Evolutionary conservation across 371 early-diverging fungal species (phyloP).

Genomic region (Apophysomyces sp.): DNA sequence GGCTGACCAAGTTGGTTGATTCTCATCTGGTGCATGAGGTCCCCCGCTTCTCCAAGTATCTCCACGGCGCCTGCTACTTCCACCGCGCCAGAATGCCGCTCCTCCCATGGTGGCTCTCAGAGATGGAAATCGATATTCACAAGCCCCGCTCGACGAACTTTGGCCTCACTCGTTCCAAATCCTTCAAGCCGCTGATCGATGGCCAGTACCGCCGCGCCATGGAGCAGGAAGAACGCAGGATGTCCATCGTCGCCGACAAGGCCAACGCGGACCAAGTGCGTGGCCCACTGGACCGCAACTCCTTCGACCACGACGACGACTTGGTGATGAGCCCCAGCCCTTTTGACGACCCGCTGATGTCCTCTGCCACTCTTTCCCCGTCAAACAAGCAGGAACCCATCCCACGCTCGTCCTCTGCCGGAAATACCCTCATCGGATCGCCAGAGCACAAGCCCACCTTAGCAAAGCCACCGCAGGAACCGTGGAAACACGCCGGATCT

Average conservation of each 20-base stretch:
- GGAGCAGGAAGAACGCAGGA: conserved; percentile 30
- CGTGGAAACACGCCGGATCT: background rate
- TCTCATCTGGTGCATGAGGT: conserved; percentile 94
- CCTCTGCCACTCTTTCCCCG: background rate
- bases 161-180: conserved; percentile 43
- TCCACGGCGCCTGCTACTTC: conserved; percentile 84
- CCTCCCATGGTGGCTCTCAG: conserved; percentile 52
- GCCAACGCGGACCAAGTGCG: background rate
- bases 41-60: conserved; percentile 98
- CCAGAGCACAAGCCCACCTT: background rate
- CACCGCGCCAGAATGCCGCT: conserved; percentile 30
- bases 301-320: background rate
- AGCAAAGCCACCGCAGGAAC: background rate
- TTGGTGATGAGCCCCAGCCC: conserved; percentile 1
- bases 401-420: background rate
- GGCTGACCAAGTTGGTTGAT: conserved; percentile 91
- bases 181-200: conserved; percentile 50
- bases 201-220: conserved; percentile 42
- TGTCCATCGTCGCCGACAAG: background rate
- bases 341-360: background rate
- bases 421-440: background rate
- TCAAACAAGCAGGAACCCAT: background rate
- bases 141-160: conserved; percentile 51
- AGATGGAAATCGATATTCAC: conserved; percentile 57
- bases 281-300: background rate